Base-by-base conservation (phyloP, 768 basidiomycete species). In the Pleurotus platypus region DNA sequence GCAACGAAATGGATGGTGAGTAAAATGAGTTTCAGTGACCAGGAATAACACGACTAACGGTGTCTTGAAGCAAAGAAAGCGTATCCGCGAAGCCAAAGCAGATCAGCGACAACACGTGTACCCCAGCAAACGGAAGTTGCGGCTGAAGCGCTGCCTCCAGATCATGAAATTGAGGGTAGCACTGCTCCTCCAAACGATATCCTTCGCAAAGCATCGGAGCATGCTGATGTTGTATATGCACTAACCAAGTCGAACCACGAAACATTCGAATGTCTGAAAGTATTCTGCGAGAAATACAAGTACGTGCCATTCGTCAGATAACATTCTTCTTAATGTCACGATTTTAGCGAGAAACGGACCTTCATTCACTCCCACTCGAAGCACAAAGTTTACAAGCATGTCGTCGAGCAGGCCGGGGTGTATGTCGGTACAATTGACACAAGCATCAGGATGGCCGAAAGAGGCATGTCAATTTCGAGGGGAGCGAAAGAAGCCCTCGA, bases 261-360 rank as follows among this genome's bases (percentile, higher is more conserved):
- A 42, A 53, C 50, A 20, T 53, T 53, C 18, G 50, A 53, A 30
- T 53, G 50, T 37, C 38, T 53, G 13, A 53, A 42, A 24, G 39
- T 39, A 20, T 53, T 53, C 38, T 53, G 50, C 39, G 50, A 53
- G 39, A 53, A 38, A 40, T 53, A 53, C 50, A 53, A 24, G 50
- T 39, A 53, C 9, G 46, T 15, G 5, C 42, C 4, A 43, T 15
- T n/a, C 8, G 42, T 20, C 15, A 15, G 42, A 43, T 8, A 15
- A 7, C 18, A 43, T 5, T n/a, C 42, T 20, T 43, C 11, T 1
- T 15, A 8, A 43, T 43, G 8, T 5, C 3, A 43, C 8, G 5
- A 8, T 43, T 0, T 43, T 43, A 43, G 42, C 5, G 42, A 43
- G 42, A 43, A 43, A 43, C 42, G 42, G 5, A 43, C 42, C 42